Evolutionary conservation across 176 grass and related monocot genomes (phyloP), one percentile per base, ranked within the genome.

Genomic region (Zizania latifolia): DNA sequence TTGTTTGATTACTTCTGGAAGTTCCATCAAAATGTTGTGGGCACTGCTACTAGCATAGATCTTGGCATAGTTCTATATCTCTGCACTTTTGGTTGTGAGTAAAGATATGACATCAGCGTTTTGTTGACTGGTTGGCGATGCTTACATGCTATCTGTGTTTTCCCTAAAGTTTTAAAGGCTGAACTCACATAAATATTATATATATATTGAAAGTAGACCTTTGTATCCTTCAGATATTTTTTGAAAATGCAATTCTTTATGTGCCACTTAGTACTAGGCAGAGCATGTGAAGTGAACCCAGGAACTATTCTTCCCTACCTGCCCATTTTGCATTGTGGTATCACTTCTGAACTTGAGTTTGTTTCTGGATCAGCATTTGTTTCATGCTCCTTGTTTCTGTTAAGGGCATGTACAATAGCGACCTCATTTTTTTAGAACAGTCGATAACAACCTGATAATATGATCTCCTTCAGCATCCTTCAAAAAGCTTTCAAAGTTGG

Each of bases 401-500:
- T 68, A 63, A 72, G 60, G 4, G 21, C 11, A 60, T 21, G 58
- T 6, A 3, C 5, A 51, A 57, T 57, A 73, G 32, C 17, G 57
- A 48, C 48, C 48, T 5, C n/a, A 43, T 21, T 53, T 53, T n/a
- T 53, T 53, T 53, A 10, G 6, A 53, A 53, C 48, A 10, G 19
- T 53, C 2, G 2, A 22, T n/a, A 53, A 10, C 7, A 67, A 68
- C 59, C 37, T 85, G 11, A 24, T 75, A 34, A 17, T 16, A 62
- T 76, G 51, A 35, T 59, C 43, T 27, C 62, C 75, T 80, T 79
- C 95, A 99, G 95, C 11, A 74, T 94, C 72, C 48, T 84, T 62
- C 79, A 86, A 58, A 85, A 78, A 54, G 50, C 26, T 15, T 94
- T 94, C 76, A 80, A 21, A 70, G 82, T 94, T 54, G 92, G 85